phyloP scores from a whole-genome alignment of 495 filamentous ascomycete species.

The Neurospora sp. region DNA sequence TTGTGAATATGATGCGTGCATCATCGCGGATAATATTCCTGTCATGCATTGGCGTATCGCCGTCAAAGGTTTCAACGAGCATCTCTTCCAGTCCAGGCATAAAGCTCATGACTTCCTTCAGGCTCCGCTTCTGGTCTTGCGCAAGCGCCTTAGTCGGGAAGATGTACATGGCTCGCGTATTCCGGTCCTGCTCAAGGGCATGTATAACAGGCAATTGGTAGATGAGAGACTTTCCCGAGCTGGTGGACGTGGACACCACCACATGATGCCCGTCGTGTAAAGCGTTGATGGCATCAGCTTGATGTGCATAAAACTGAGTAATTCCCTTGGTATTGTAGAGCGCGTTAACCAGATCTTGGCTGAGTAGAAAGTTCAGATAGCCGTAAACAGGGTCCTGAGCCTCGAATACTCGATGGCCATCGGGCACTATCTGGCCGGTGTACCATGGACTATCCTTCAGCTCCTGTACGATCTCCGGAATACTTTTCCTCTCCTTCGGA shows the following conservation, averaged over 20 bases:
- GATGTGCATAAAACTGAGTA: slow-evolving; percentile 82
- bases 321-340: slow-evolving; percentile 85
- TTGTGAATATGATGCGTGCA: slow-evolving; percentile 91
- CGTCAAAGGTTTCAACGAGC: slow-evolving; percentile 89
- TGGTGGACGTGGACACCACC: slow-evolving; percentile 89
- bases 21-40: slow-evolving; percentile 77
- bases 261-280: slow-evolving; percentile 77
- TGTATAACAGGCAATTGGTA: slow-evolving; percentile 93
- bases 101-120: slow-evolving; percentile 72
- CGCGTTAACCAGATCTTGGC: slow-evolving; percentile 87
- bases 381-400: slow-evolving; percentile 75
- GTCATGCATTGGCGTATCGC: slow-evolving; percentile 77
- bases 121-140: slow-evolving; percentile 85
- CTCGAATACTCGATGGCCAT: slow-evolving; percentile 88
- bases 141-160: slow-evolving; percentile 97
- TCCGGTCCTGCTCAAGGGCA: slow-evolving; percentile 65
- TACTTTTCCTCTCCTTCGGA: slow-evolving; percentile 70
- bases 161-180: slow-evolving; percentile 89
- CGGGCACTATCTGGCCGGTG: slow-evolving; percentile 83
- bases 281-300: slow-evolving; percentile 89
- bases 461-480: slow-evolving; percentile 77
- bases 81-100: slow-evolving; percentile 67
- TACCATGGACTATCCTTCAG: slow-evolving; percentile 81
- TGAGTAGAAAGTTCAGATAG: slow-evolving; percentile 76
- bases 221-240: slow-evolving; percentile 92